Base-by-base conservation (phyloP, 2,329 filamentous ascomycete species). In the Penicillium frequentans region DNA sequence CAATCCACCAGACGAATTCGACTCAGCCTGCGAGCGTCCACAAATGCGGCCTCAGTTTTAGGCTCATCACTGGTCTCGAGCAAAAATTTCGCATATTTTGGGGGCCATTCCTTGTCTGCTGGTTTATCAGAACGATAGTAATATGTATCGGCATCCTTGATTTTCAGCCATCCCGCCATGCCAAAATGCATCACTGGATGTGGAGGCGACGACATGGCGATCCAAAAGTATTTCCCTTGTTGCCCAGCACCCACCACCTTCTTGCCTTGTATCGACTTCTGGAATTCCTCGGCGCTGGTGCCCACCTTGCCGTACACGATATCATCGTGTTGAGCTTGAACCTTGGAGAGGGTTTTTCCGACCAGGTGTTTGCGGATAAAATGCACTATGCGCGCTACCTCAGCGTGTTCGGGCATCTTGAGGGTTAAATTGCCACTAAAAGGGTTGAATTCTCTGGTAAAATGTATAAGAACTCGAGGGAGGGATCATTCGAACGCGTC, bases 141-240 rank as follows among this genome's bases (percentile, higher is more conserved):
- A 31, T 86, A 86, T 3, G 89, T 91, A 58, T 88, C 85, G 56
- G 91, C 87, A 60, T 88, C 87, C 62, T 85, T 88, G 71, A 98
- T 92, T 68, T 96, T 90, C 51, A 98, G 82, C 95, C 95, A 98
- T 7, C 95, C 86, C 16, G 80, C 78, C 82, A 84, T 84, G 43
- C 91, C 91, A 66, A 96, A 87, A 73, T 96, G 92, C 86, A 96
- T 91, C 29, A 98, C 85, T 0, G 90, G 85, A 75, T 98, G 95
- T 1, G 93, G 93, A 11, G 91, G 84, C 10, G 84, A 82, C 26
- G 84, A 83, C 84, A 90, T 90, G 37, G 91, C 87, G 23, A 98
- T 81, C 81, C 95, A 99, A 73, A 99, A 98, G 71, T 98, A 98
- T 82, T 98, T 99, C 10, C 95, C 95, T 72, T 97, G 95, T 58